Conservation (phyloP, 2,329 filamentous ascomycete species). For the Leptographium galeiforme region DNA sequence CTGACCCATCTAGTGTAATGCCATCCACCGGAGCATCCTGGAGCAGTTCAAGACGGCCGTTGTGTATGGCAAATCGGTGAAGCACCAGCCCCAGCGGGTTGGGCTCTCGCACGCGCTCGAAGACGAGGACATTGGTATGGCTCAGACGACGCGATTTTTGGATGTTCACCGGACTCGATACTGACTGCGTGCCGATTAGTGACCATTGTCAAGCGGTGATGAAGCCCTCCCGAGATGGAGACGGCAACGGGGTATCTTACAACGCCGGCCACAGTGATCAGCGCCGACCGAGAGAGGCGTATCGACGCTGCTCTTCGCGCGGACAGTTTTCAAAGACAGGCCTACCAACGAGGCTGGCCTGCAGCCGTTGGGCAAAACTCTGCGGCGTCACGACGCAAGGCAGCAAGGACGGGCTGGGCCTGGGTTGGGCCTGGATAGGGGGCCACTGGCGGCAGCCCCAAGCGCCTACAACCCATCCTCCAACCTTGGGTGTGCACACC, state of each 20-base stretch:
- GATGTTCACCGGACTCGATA: neutral
- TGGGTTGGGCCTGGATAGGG: neutral
- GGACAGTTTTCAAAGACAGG: too few relatives aligned
- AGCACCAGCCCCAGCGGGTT: constrained; percentile 95
- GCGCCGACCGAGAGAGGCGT: neutral
- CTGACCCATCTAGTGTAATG: constrained; percentile 59
- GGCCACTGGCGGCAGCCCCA: neutral
- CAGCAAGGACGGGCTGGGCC: too few relatives aligned
- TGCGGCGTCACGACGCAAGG: too few relatives aligned
- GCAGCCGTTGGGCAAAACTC: too few relatives aligned
- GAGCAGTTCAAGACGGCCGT: constrained; percentile 93
- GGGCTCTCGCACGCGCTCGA: constrained; percentile 81
- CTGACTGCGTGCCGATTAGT: constrained; percentile 27
- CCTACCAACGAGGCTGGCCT: too few relatives aligned
- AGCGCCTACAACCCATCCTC: neutral
- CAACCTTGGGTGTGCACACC: neutral
- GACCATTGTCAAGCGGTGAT: constrained; percentile 57
- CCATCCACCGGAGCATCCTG: constrained; percentile 90
- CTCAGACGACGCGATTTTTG: too few relatives aligned
- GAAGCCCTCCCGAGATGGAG: neutral
- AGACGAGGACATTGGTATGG: constrained; percentile 92
- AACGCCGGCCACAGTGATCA: neutral
- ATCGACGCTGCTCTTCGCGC: too few relatives aligned
- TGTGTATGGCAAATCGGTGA: constrained; percentile 95
- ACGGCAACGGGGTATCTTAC: neutral